Conservation (phyloP, 495 filamentous ascomycete species). For the Venustampulla echinocandica region DNA sequence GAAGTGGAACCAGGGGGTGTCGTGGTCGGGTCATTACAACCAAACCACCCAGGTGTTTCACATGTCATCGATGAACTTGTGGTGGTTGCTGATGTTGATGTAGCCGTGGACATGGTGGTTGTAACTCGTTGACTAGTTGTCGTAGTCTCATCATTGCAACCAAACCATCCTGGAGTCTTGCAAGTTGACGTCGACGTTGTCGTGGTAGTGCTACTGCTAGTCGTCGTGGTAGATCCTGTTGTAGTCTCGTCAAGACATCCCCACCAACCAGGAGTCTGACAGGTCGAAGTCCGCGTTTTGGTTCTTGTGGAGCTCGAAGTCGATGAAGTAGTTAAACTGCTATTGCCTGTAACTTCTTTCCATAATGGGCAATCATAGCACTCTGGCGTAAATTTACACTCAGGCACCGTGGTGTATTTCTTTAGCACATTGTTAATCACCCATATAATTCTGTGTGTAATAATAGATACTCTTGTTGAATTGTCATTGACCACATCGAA, state of each 20-base stretch:
- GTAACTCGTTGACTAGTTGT: constrained; percentile 23
- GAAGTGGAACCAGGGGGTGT: constrained; percentile 26
- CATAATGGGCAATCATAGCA: constrained; percentile 87
- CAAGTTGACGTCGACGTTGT: constrained; percentile 47
- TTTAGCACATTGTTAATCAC: constrained; percentile 82
- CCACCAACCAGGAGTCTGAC: constrained; percentile 83
- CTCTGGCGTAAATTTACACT: constrained; percentile 60
- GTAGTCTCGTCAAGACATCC: constrained; percentile 58
- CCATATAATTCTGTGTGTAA: constrained; percentile 73
- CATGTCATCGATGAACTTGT: constrained; percentile 36
- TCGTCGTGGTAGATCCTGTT: constrained; percentile 34
- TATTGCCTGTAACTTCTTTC: constrained; percentile 91
- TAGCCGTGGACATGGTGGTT: constrained; percentile 34
- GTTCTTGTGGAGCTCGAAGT: constrained; percentile 58
- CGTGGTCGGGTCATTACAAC: constrained; percentile 39
- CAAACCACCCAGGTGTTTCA: constrained; percentile 57
- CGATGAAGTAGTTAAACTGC: constrained; percentile 60
- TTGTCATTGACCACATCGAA: constrained; percentile 89
- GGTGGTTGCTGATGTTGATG: constrained; percentile 34
- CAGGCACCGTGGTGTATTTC: constrained; percentile 67
- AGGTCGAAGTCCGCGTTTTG: constrained; percentile 69
- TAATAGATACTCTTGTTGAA: constrained; percentile 79
- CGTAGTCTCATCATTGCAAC: constrained; percentile 37
- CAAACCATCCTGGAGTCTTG: constrained; percentile 55
- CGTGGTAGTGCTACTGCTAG: constrained; percentile 38